A percentile compares a stretch with the other conserved stretches of the same genome.
Conservation (phyloP, 202 grass and related monocot species). For the Cymbopogon flexuosus region DNA sequence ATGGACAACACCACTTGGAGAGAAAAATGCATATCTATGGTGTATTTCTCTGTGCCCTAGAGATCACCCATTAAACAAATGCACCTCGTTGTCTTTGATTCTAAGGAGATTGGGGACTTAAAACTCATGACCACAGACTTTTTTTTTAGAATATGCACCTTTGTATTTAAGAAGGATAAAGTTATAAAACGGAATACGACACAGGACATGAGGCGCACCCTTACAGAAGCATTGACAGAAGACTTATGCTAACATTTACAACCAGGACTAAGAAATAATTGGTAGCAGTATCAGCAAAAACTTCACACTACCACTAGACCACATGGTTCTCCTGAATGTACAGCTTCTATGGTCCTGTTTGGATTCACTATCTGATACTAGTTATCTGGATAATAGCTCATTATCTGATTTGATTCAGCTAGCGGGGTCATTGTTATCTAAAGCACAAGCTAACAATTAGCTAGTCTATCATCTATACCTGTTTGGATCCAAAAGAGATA, state of each 20-base stretch:
- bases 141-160: neutral
- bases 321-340: neutral
- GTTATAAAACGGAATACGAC: neutral
- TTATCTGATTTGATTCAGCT: too few relatives aligned
- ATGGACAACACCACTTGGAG: neutral
- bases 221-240: neutral
- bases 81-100: neutral
- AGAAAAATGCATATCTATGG: neutral
- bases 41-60: neutral
- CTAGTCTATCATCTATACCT: too few relatives aligned
- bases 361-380: too few relatives aligned
- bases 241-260: neutral
- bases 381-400: too few relatives aligned
- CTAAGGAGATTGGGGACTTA: neutral
- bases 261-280: neutral
- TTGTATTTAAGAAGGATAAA: neutral
- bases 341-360: neutral
- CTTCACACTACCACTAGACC: neutral
- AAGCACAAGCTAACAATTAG: too few relatives aligned
- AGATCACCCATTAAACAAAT: neutral
- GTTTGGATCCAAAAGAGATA: too few relatives aligned
- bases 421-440: too few relatives aligned
- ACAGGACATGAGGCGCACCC: neutral
- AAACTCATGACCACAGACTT: neutral
- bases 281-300: neutral